Percentiles rank a stretch among this genome's conserved stretches.
Conservation (phyloP, 2,329 filamentous ascomycete genomes). For the Lecanoromycetidae sp. region DNA sequence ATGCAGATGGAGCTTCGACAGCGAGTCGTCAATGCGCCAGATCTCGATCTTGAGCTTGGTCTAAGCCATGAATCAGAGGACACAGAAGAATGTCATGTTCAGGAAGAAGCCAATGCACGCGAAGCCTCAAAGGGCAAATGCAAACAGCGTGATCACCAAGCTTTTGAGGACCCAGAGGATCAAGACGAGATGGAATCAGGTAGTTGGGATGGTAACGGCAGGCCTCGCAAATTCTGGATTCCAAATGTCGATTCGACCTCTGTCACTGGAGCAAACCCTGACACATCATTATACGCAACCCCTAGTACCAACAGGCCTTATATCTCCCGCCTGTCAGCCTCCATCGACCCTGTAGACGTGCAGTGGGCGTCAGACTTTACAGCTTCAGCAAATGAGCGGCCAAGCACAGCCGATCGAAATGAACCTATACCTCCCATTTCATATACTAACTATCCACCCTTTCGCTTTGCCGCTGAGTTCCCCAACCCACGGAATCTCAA, state of each 20-base stretch:
- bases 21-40: conserved; percentile 40
- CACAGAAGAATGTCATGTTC: conserved; percentile 21
- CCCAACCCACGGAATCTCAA: conserved; percentile 44
- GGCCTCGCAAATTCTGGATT: conserved; percentile 46
- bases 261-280: conserved; percentile 42
- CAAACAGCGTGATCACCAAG: conserved; percentile 29
- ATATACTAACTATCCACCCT: conserved; percentile 45
- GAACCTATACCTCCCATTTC: conserved; percentile 28
- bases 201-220: conserved; percentile 43
- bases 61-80: conserved; percentile 32
- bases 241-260: conserved; percentile 44
- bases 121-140: conserved; percentile 27
- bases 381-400: conserved; percentile 31
- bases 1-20: conserved; percentile 46
- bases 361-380: conserved; percentile 46
- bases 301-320: conserved; percentile 32
- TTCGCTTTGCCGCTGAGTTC: conserved; percentile 47
- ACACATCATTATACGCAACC: conserved; percentile 38
- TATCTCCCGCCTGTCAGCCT: conserved; percentile 36
- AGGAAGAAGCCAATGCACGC: conserved; percentile 11
- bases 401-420: conserved; percentile 16
- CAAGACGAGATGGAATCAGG: conserved; percentile 33
- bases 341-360: conserved; percentile 42
- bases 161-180: conserved; percentile 22
- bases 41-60: conserved; percentile 41